Percentiles rank a stretch among this genome's conserved stretches.
Evolutionary conservation across 345 rosid genomes (phyloP).

Genomic region (Carallia brachiata): DNA sequence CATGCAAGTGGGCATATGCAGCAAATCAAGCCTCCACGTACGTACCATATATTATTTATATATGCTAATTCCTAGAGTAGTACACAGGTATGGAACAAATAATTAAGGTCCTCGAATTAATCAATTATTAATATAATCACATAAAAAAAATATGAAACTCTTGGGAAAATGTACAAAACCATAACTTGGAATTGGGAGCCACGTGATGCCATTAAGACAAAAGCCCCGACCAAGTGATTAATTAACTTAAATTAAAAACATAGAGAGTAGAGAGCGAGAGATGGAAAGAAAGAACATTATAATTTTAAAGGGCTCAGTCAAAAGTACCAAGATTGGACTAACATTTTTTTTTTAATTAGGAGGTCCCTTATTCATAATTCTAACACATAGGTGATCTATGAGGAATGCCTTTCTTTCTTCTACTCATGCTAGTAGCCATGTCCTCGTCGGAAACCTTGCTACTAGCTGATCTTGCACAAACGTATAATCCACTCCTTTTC

Average conservation of each 20-base stretch:
- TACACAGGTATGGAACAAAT: conserved; percentile 1
- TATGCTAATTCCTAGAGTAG: not conserved
- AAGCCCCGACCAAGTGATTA: conserved; percentile 60
- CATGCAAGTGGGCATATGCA: too few species aligned
- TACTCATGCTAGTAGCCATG: conserved; percentile 63
- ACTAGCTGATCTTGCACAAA: conserved; percentile 53
- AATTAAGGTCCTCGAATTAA: conserved; percentile 18
- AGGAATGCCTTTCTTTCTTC: conserved; percentile 96
- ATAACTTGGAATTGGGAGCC: conserved; percentile 64
- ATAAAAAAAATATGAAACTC: conserved; percentile 12
- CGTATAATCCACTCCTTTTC: conserved; percentile 66
- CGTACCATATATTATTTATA: not conserved
- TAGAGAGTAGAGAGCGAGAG: conserved; percentile 8
- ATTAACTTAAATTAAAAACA: conserved; percentile 27
- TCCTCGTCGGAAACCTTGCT: conserved; percentile 50
- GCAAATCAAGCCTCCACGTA: too few species aligned
- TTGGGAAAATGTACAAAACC: conserved; percentile 33
- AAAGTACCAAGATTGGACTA: conserved; percentile 12
- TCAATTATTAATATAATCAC: conserved; percentile 9
- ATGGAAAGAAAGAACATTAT: conserved; percentile 18
- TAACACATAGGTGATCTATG: conserved; percentile 90
- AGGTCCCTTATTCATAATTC: not conserved
- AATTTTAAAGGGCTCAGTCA: conserved; percentile 20
- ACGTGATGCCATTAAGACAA: conserved; percentile 90
- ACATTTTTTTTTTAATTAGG: conserved; percentile 10